Evolutionary conservation across 192 early-diverging fungal genomes (phyloP).

Genomic region (Podila horticola): DNA sequence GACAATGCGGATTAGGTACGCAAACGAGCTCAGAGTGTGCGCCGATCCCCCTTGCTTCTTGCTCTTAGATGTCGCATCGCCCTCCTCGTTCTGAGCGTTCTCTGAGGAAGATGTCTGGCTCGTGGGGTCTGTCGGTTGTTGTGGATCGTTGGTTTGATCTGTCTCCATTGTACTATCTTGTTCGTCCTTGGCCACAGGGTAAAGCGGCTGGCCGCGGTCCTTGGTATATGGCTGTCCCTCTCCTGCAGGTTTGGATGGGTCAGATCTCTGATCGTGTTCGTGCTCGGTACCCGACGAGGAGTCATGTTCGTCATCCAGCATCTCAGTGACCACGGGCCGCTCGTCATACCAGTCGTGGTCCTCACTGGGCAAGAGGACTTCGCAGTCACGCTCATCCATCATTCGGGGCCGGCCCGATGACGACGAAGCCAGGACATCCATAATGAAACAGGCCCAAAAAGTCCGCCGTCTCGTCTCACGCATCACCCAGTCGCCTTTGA

Average conservation of each 20-base stretch:
- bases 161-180: not conserved
- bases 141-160: too few species aligned
- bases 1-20: slow-evolving; percentile 52
- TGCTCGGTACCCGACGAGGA: slow-evolving; percentile 36
- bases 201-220: not conserved
- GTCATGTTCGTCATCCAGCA: slow-evolving; percentile 31
- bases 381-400: slow-evolving; percentile 60
- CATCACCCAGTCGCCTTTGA: slow-evolving; percentile 54
- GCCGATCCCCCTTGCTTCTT: slow-evolving; percentile 18
- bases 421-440: slow-evolving; percentile 55
- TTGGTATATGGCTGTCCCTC: not conserved
- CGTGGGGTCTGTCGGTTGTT: too few species aligned
- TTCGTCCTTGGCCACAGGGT: not conserved
- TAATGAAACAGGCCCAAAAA: slow-evolving; percentile 62
- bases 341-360: slow-evolving; percentile 58
- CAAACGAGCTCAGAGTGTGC: slow-evolving; percentile 44
- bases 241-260: not conserved
- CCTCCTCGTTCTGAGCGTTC: not conserved
- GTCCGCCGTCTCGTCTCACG: slow-evolving; percentile 60
- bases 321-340: slow-evolving; percentile 42
- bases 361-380: slow-evolving; percentile 58
- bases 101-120: not conserved
- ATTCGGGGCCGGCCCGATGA: slow-evolving; percentile 58
- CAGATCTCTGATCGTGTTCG: slow-evolving; percentile 3
- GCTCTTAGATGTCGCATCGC: not conserved